Base-by-base conservation (phyloP, 331 rosid species). In the Phaseolus coccineus region DNA sequence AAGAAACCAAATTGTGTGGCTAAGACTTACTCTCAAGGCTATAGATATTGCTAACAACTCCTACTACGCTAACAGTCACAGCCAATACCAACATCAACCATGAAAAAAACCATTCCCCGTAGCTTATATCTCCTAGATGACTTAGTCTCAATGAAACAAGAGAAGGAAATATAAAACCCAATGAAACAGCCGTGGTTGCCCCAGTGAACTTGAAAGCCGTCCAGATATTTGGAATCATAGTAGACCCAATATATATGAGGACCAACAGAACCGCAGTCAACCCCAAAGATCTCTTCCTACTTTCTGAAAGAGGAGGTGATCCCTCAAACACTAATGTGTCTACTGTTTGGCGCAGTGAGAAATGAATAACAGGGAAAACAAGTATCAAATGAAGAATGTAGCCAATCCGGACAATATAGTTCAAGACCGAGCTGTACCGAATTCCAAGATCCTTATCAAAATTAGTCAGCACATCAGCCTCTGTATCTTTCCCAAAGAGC, bases 171-270 rank as follows among this genome's bases (percentile, higher is more conserved):
- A 93, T 93, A 72, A 95, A 95, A 28, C 99, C 99, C 79, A 95
- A 76, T 6, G 98, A 90, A 69, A 95, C 92, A 5, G 98, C 98
- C 2, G 98, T 85, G 3, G 99, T 95, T 74, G 98, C 97, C 59
- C 99, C 99, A 2, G 98, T 95, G 85, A 95, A 91, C 70, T 95
- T 95, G 70, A 95, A 95, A 76, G 99, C 98, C 10, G 92, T 88
- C 98, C 99, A 95, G 74, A 95, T 95, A 88, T 81, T 95, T 30
- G 99, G 98, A 84, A 95, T 79, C 98, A 93, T 88, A 61, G 99
- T 91, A 55, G 98, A 95, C 5, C 94, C 98, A 8, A 95, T 76
- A 83, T 91, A 95, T 81, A 91, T 90, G 73, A 95, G 92, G 22
- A 82, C 74, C 88, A 95, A 85, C 78, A 95, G 77, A 73, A 95